Base-by-base conservation (phyloP, 139 green algal genomes). In the Gonium pectorale region DNA sequence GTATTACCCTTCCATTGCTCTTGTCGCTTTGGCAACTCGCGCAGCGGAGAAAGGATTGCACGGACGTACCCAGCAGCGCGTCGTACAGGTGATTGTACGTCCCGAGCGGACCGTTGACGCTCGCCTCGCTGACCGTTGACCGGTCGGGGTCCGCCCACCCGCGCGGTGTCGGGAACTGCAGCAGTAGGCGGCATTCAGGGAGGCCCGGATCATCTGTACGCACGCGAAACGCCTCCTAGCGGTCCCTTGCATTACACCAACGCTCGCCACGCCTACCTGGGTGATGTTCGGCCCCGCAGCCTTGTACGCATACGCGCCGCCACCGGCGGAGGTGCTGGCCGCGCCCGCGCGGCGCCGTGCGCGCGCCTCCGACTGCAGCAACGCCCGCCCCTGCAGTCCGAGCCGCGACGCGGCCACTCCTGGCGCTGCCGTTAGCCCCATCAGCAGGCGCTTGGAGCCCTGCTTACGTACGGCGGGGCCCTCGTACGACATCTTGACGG, bases 11-110 rank as follows among this genome's bases (percentile, higher is more conserved):
- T n/a, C n/a, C n/a, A n/a, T n/a, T n/a, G n/a, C n/a, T n/a, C n/a
- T n/a, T n/a, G n/a, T n/a, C n/a, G n/a, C n/a, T n/a, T n/a, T n/a
- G n/a, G n/a, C n/a, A n/a, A n/a, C n/a, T n/a, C n/a, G n/a, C n/a
- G n/a, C n/a, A n/a, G n/a, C n/a, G n/a, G n/a, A n/a, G n/a, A n/a
- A n/a, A n/a, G n/a, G n/a, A n/a, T n/a, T n/a, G n/a, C n/a, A n/a
- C 26, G 0, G 2, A 29, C 72, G 29, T 31, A 82, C 75, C 88
- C 56, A 98, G 70, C 2, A 98, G 66, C 19, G 94, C 92, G 77
- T 98, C 94, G 44, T 93, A 89, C 4, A 98, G 88, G 87, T 97
- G 91, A 91, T 98, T 98, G 90, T 95, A 98, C 0, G 93, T 97
- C 31, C 92, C 92, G 3, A 67, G 22, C 0, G 93, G 86, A 26